phyloP scores from a whole-genome alignment of 1,139 yeast species.

The Yamadazyma dendronema region DNA sequence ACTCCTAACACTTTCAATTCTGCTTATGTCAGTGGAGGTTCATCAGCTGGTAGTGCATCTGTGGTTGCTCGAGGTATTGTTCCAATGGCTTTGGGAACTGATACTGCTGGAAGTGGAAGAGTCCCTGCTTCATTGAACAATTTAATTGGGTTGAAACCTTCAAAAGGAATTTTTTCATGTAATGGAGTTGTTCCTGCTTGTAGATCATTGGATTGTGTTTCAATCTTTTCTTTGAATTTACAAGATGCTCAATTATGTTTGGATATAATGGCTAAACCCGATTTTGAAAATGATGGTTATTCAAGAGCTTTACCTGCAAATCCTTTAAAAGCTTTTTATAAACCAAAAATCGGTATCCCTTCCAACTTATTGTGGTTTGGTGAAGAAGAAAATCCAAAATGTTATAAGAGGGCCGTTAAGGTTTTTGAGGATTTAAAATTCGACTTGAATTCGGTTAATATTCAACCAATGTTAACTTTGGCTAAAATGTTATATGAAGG shows the following conservation, averaged over 20 bases:
- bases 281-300: slow-evolving; percentile 71
- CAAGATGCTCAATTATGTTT: slow-evolving; percentile 81
- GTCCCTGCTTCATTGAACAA: slow-evolving; percentile 97
- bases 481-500: slow-evolving; percentile 95
- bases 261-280: slow-evolving; percentile 68
- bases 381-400: slow-evolving; percentile 70
- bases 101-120: slow-evolving; percentile 98
- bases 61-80: slow-evolving; percentile 88
- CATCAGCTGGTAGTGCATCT: slow-evolving; percentile 93
- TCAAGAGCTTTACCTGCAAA: slow-evolving; percentile 71
- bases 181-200: slow-evolving; percentile 97
- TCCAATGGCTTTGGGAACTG: slow-evolving; percentile 89
- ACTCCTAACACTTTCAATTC: slow-evolving; percentile 75
- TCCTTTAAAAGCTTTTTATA: slow-evolving; percentile 56
- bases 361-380: slow-evolving; percentile 72
- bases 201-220: slow-evolving; percentile 88
- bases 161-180: slow-evolving; percentile 82
- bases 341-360: slow-evolving; percentile 78
- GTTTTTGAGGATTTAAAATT: slow-evolving; percentile 49
- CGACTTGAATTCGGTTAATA: slow-evolving; percentile 64
- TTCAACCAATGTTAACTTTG: slow-evolving; percentile 69
- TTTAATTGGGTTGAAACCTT: slow-evolving; percentile 87
- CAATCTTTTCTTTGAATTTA: slow-evolving; percentile 73
- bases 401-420: slow-evolving; percentile 62
- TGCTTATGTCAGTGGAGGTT: slow-evolving; percentile 87